Conservation (phyloP, 164 flowering plant species). For the Macadamia tetraphylla region DNA sequence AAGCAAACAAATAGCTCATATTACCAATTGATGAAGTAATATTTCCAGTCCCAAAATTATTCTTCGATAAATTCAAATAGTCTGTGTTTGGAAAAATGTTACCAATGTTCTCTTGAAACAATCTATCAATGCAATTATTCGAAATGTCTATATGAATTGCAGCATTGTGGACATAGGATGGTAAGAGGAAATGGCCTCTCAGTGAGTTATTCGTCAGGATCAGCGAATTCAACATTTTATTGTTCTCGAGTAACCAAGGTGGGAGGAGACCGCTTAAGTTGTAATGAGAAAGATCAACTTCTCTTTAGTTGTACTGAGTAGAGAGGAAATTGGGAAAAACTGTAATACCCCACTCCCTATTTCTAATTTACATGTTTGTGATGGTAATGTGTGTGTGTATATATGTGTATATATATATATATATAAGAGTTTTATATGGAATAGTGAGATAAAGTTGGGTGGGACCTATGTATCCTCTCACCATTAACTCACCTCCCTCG, state of each 20-base stretch:
- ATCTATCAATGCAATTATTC: background rate
- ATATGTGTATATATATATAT: too few species aligned
- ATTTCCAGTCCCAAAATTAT: background rate
- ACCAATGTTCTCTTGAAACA: background rate
- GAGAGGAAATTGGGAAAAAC: constrained; percentile 1
- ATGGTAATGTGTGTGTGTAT: too few species aligned
- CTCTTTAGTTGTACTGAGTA: background rate
- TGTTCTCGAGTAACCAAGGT: background rate
- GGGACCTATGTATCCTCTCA: too few species aligned
- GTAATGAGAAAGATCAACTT: constrained; percentile 5
- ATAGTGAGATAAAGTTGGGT: too few species aligned
- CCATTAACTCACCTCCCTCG: too few species aligned
- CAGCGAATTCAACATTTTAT: background rate
- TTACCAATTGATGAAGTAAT: constrained; percentile 5
- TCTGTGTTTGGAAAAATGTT: background rate
- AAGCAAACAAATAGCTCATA: background rate
- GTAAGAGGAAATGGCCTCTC: background rate
- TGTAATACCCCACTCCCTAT: background rate
- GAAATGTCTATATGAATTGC: background rate
- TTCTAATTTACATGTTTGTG: background rate
- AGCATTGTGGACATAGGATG: background rate
- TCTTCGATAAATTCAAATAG: background rate
- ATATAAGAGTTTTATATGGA: too few species aligned
- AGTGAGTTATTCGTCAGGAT: background rate
- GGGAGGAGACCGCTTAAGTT: constrained; percentile 7